These are phyloP conservation scores for Phaeosphaeriaceae sp. DNA, from an alignment of 2,329 filamentous ascomycete genomes.

Conservation along the genomic window DNA sequence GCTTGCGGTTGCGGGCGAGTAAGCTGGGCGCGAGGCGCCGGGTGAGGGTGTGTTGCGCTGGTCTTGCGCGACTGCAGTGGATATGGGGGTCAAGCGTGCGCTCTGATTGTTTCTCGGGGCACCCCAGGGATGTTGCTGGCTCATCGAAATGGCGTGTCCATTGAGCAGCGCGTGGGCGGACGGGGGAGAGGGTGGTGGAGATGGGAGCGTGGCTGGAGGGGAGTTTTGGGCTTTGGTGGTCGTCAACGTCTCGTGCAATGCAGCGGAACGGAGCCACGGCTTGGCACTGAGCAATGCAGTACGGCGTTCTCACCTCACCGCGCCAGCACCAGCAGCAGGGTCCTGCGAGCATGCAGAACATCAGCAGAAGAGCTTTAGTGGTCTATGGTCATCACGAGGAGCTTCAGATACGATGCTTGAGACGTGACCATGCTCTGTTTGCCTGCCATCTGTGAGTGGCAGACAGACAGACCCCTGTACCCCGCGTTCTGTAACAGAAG, in stretches of 20 bases:
- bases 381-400: neutral
- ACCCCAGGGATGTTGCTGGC: slow-evolving; percentile 66
- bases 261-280: slow-evolving; percentile 1
- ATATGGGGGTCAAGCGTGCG: slow-evolving; percentile 66
- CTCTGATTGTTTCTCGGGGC: slow-evolving; percentile 62
- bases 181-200: slow-evolving; percentile 21
- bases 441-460: neutral
- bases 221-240: slow-evolving; percentile 26
- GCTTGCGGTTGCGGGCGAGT: slow-evolving; percentile 61
- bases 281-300: too few species aligned
- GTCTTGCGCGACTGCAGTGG: slow-evolving; percentile 56
- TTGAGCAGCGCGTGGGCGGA: slow-evolving; percentile 46
- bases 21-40: slow-evolving; percentile 59
- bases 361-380: neutral
- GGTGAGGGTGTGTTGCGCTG: slow-evolving; percentile 56
- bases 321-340: too few species aligned
- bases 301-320: neutral
- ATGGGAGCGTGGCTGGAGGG: slow-evolving; percentile 24
- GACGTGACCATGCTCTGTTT: neutral
- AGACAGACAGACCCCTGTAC: neutral
- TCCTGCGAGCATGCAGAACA: neutral
- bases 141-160: slow-evolving; percentile 55
- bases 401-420: neutral
- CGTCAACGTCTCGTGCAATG: slow-evolving; percentile 16
- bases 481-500: neutral